phyloP scores from a whole-genome alignment of 169 alveolate species.

The Toxoplasma gondii region DNA sequence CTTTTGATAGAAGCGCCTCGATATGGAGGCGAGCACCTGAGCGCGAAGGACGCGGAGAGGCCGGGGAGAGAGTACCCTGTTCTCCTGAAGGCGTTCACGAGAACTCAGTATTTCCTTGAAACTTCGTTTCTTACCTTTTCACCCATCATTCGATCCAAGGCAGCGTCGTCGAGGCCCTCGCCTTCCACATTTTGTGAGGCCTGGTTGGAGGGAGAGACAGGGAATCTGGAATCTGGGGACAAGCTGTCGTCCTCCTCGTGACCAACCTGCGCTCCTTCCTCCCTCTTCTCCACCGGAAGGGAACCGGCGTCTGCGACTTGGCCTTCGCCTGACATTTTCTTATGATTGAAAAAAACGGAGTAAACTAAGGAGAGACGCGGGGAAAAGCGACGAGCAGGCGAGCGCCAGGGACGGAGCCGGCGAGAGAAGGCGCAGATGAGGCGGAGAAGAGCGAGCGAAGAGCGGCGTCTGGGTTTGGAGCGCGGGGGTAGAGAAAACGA shows the following conservation, averaged over 20 bases:
- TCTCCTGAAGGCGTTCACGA: too few species aligned
- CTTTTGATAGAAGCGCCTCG: too few species aligned
- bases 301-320: background rate
- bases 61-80: too few species aligned
- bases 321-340: background rate
- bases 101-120: too few species aligned
- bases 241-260: background rate
- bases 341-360: background rate
- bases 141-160: conserved; percentile 15
- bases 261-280: background rate
- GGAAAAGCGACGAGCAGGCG: background rate
- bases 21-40: too few species aligned
- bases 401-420: background rate
- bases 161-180: conserved; percentile 35
- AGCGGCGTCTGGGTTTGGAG: background rate
- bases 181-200: background rate
- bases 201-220: background rate
- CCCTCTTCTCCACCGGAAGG: background rate
- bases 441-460: background rate
- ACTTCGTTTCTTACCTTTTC: conserved; percentile 26
- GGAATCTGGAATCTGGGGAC: background rate
- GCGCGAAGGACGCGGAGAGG: too few species aligned
- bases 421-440: background rate
- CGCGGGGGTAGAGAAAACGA: too few species aligned
- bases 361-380: background rate